Evolutionary conservation across 331 rosid genomes (phyloP).

Genomic region (Phaseolus coccineus): DNA sequence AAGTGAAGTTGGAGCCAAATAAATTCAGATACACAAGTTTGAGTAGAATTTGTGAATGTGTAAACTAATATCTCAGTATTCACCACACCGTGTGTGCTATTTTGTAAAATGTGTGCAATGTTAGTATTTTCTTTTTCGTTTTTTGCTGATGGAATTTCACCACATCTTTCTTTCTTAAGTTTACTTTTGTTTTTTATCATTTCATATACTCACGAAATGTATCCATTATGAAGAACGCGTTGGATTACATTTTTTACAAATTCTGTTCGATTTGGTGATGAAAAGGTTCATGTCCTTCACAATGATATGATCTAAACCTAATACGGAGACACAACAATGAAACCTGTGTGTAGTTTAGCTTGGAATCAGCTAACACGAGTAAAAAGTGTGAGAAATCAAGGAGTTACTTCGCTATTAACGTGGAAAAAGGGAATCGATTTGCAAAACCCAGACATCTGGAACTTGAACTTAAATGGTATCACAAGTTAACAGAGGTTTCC

Average conservation of each 20-base stretch:
- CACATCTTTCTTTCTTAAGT: slow-evolving; percentile 7
- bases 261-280: background rate
- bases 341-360: no score
- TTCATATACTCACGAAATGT: background rate
- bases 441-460: no score
- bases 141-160: slow-evolving; percentile 29
- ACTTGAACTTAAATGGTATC: no score
- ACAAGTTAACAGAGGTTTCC: background rate
- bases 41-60: slow-evolving; percentile 24
- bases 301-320: background rate
- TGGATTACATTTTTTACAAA: background rate
- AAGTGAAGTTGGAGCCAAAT: slow-evolving; percentile 30
- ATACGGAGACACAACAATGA: background rate
- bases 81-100: slow-evolving; percentile 25
- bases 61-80: slow-evolving; percentile 14
- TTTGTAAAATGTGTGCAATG: slow-evolving; percentile 43
- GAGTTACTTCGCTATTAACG: no score
- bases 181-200: background rate
- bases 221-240: background rate
- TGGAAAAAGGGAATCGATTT: no score
- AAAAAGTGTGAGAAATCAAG: no score
- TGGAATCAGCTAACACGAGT: no score
- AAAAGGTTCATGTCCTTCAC: background rate
- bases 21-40: slow-evolving; percentile 34
- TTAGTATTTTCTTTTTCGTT: background rate